Evolutionary conservation across 2,329 filamentous ascomycete species (phyloP).

Genomic region (Botryotinia narcissicola): DNA sequence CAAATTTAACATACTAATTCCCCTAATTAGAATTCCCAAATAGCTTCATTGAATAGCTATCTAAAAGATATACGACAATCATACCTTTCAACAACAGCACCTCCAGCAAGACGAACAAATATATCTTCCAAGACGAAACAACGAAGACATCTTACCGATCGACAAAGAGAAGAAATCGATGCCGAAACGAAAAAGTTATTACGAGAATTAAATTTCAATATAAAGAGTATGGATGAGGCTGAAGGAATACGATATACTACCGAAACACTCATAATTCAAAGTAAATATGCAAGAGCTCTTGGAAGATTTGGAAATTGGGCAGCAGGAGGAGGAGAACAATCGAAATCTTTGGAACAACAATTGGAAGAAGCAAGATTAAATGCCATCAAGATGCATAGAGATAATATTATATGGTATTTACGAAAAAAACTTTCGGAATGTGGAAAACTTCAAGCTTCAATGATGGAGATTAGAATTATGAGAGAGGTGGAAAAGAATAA

Average conservation of each 20-base stretch:
- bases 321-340: slow-evolving; percentile 58
- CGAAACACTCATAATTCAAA: slow-evolving; percentile 65
- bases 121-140: slow-evolving; percentile 33
- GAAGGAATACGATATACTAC: slow-evolving; percentile 80
- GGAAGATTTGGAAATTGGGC: slow-evolving; percentile 65
- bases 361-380: slow-evolving; percentile 68
- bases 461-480: slow-evolving; percentile 88
- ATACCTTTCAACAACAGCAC: slow-evolving; percentile 84
- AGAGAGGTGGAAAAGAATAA: slow-evolving; percentile 87
- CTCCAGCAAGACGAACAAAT: slow-evolving; percentile 51
- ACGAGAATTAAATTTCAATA: slow-evolving; percentile 78
- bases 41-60: slow-evolving; percentile 74
- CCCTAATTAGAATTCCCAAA: slow-evolving; percentile 70
- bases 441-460: slow-evolving; percentile 74
- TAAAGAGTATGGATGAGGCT: slow-evolving; percentile 75
- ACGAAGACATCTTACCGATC: slow-evolving; percentile 60
- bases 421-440: slow-evolving; percentile 72
- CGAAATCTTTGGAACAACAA: slow-evolving; percentile 65
- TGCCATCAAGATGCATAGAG: slow-evolving; percentile 67
- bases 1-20: slow-evolving; percentile 28
- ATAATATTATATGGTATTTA: slow-evolving; percentile 81
- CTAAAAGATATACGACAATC: slow-evolving; percentile 81
- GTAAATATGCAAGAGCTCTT: slow-evolving; percentile 64
- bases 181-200: slow-evolving; percentile 82
- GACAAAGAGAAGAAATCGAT: slow-evolving; percentile 82